Base-by-base conservation (phyloP, 2,329 filamentous ascomycete species). In the Xylariaceae sp. region DNA sequence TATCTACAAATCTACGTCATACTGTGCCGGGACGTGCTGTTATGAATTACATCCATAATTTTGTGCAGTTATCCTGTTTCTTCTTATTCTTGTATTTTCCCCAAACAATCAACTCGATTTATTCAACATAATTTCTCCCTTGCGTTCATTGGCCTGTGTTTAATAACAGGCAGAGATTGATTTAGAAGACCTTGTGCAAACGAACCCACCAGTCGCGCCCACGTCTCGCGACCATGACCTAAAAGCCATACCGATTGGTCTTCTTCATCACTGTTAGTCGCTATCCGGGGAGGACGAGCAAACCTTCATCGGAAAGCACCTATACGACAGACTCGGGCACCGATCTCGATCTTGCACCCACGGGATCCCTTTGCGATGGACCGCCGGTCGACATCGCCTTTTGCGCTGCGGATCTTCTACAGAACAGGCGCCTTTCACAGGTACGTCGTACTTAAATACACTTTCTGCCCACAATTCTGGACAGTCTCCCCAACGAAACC, bases 401-500 rank as follows among this genome's bases (percentile, higher is more conserved):
- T 95, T 72, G 81, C 92, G 58, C 76, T 96, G 19, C 91, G 88
- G 68, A 80, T 96, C 57, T 95, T 91, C 76, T 95, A 92, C 73
- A 84, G 85, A 57, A 82, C 79, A 12, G 83, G 85, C 66, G 78
- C 80, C 43, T 91, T 90, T 66, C 86, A 92, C 71, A 81, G 82
- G 85, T 85, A 73, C 51, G 66, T 54, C 59, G 51, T 26, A 3
- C 29, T 62, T 53, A 2, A 19, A 19, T 19, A 31, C 51, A 34
- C 8, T 56, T 68, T 53, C 32, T 11, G 9, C 4, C 3, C 27
- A 66, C 35, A 26, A 37, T 34, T 39, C 47, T 4, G n/a, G 34
- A 42, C 11, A 58, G 51, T 26, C 37, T 44, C 35, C 19, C n/a
- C 11, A 26, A n/a, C 4, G 11, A 44, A 32, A 31, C 27, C 31